Evolutionary conservation across 164 flowering plant genomes (phyloP).

Genomic region (Hamamelis virginiana): DNA sequence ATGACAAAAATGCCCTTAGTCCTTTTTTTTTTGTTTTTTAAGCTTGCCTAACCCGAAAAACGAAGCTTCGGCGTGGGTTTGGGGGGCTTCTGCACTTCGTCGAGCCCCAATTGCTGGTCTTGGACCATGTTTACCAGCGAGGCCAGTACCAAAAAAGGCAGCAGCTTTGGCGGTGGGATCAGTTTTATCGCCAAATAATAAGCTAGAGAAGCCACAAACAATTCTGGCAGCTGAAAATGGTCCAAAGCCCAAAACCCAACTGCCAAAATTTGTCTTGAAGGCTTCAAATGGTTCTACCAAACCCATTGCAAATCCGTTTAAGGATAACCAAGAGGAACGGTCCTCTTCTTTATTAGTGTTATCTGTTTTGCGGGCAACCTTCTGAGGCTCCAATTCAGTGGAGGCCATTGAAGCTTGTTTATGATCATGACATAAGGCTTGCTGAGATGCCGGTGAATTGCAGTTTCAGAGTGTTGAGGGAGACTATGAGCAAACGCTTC

Average conservation of each 20-base stretch:
- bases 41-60: too few species aligned
- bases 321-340: conserved; percentile 32
- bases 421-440: conserved; percentile 94
- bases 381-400: conserved; percentile 30
- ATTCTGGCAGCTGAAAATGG: conserved; percentile 43
- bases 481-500: conserved; percentile 68
- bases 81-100: conserved; percentile 95
- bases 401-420: conserved; percentile 89
- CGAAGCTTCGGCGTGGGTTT: too few species aligned
- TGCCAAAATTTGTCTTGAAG: conserved; percentile 55
- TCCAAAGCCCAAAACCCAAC: conserved; percentile 40
- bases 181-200: conserved; percentile 29
- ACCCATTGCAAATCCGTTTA: conserved; percentile 19
- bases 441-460: conserved; percentile 88
- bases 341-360: conserved; percentile 15
- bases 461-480: conserved; percentile 69
- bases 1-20: too few species aligned
- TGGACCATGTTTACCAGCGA: conserved; percentile 86
- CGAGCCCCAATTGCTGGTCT: conserved; percentile 89
- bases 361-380: conserved; percentile 21
- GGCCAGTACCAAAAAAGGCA: conserved; percentile 69
- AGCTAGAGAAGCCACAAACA: conserved; percentile 47
- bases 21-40: too few species aligned
- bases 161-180: conserved; percentile 28
- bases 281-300: conserved; percentile 53